phyloP scores from a whole-genome alignment of 352 stramenopile species.

The Globisporangium camurandrum region DNA sequence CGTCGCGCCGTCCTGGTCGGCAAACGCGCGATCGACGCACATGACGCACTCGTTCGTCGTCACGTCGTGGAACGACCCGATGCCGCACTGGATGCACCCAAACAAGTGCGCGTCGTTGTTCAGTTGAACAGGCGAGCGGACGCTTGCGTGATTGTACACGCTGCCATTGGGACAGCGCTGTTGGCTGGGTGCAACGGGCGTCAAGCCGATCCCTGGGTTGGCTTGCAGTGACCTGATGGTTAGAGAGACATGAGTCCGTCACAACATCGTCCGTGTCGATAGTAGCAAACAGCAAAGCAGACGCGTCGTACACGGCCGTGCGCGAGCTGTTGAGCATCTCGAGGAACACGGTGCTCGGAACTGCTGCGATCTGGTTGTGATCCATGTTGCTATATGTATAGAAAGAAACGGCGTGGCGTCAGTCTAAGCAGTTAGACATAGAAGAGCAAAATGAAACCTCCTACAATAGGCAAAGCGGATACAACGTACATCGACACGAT shows the following conservation, averaged over 20 bases:
- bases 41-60: slow-evolving; percentile 25
- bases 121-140: slow-evolving; percentile 12
- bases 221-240: slow-evolving; percentile 28
- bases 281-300: too few species aligned
- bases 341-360: slow-evolving; percentile 48
- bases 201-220: slow-evolving; percentile 47
- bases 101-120: slow-evolving; percentile 22
- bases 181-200: slow-evolving; percentile 20
- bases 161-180: slow-evolving; percentile 47
- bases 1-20: slow-evolving; percentile 39
- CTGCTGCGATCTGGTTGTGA: slow-evolving; percentile 49
- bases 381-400: slow-evolving; percentile 35
- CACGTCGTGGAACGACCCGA: slow-evolving; percentile 51
- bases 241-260: neutral
- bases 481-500: slow-evolving; percentile 41
- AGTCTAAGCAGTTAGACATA: neutral
- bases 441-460: too few species aligned
- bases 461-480: too few species aligned
- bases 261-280: too few species aligned
- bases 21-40: slow-evolving; percentile 38
- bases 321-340: slow-evolving; percentile 29
- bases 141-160: slow-evolving; percentile 23
- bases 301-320: slow-evolving; percentile 35
- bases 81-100: slow-evolving; percentile 56
- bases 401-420: neutral